Base-by-base conservation (phyloP, 2,329 filamentous ascomycete genomes). In the Trichoderma oligosporum region DNA sequence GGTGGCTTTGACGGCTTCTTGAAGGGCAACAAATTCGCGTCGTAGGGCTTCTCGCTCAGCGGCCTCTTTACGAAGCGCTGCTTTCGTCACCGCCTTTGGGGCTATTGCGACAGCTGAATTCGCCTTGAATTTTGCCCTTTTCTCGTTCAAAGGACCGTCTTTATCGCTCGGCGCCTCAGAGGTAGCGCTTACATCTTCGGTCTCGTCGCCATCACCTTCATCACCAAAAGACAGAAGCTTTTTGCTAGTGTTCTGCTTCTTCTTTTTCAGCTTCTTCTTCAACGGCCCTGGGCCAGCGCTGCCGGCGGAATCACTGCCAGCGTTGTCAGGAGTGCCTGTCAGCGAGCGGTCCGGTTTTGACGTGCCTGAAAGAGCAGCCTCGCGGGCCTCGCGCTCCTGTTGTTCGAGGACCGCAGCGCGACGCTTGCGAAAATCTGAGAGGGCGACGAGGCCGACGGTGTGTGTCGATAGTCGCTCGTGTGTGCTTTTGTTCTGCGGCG, bases 351-450 rank as follows among this genome's bases (percentile, higher is more conserved):
- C 77, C 38, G 79, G 77, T 42, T 78, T 79, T 44, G 76, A 73
- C 58, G 73, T 71, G 63, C 69, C 70, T 55, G 73, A 70, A 56
- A 81, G 68, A 24, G 82, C 77, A 35, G 68, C 80, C 63, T 89
- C 87, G 67, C 86, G 84, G 11, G 84, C 86, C 67, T 94, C 90
- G 66, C 88, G 84, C 68, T 94, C 90, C 68, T 94, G 93, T 69
- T 90, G 86, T 71, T 97, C 93, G 46, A 96, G 78, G n/a, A 92
- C 90, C 73, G 97, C 91, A 65, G 91, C 92, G 72, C 93, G 90
- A 59, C 94, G 86, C 76, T 99, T 97, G 73, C 93, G 91, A 72
- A 96, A 97, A 70, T 97, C 94, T 63, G 89, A 91, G 41, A 97
- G 85, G 58, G 89, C 84, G 53, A 97, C 93, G 2, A 99, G 85